Base-by-base conservation (phyloP, 2,329 filamentous ascomycete species). In the Cytospora chrysosperma region DNA sequence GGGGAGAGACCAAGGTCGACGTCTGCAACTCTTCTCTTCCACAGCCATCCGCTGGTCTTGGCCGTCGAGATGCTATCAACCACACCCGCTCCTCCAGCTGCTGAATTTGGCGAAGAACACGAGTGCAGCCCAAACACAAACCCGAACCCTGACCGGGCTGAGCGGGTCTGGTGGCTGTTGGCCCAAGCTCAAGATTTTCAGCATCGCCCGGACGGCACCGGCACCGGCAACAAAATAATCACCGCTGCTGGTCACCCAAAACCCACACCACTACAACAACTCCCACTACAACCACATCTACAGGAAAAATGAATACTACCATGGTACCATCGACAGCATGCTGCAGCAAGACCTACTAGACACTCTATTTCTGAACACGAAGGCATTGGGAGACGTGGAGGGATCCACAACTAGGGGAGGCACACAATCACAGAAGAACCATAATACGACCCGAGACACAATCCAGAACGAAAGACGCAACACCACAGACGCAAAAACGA, bases 321-420 rank as follows among this genome's bases (percentile, higher is more conserved):
- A 64, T 65, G 64, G 56, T 57, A 59, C 40, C 50, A 59, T 40
- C 54, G 21, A 37, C 21, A 40, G 8, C 37, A 64, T 66, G 64
- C 54, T 61, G 50, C 61, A 66, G 61, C 61, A 61, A 58, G 64
- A 66, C 17, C 57, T 66, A 6, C 50, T 66, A 63, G 64, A 66
- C 24, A 64, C 64, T 2, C 40, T 64, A 12, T 64, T 66, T 43
- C n/a, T 66, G 50, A 66, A 66, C 34, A 55, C 56, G 15, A 60
- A 64, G 53, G 64, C 64, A 27, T 49, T 66, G 37, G 64, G 56
- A 54, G 64, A 61, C 49, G 64, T 60, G 13, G 63, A 52, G 30
- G 60, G 51, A 26, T 37, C 59, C 4, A 24, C 21, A n/a, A 30
- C 30, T 6, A 52, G 26, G 9, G 37, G n/a, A 47, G 58, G 26